phyloP scores from a whole-genome alignment of 805 yeast species.

The Pichia occidentalis region DNA sequence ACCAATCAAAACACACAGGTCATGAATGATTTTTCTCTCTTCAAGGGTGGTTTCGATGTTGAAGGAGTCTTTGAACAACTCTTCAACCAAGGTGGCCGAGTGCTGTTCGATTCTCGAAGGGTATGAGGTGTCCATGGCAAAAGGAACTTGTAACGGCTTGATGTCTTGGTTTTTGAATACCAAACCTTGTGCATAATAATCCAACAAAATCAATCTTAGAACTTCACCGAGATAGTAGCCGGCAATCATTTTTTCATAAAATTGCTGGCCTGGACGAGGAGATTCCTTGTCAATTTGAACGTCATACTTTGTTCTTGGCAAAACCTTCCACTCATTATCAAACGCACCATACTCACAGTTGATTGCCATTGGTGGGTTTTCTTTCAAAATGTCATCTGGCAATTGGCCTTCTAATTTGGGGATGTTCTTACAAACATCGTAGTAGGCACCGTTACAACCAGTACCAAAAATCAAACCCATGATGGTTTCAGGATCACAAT shows the following conservation, averaged over 20 bases:
- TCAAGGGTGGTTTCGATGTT: constrained; percentile 59
- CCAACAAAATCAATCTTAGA: constrained; percentile 71
- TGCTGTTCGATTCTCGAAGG: constrained; percentile 86
- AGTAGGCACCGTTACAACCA: constrained; percentile 96
- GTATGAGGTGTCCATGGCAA: constrained; percentile 82
- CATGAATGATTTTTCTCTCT: constrained; percentile 79
- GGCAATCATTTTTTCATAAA: constrained; percentile 95
- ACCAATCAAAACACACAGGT: constrained; percentile 81
- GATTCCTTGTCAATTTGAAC: constrained; percentile 71
- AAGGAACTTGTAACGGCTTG: constrained; percentile 52
- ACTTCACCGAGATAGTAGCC: constrained; percentile 96
- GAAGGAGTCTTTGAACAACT: constrained; percentile 53
- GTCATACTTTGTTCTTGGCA: constrained; percentile 91
- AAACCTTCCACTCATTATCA: constrained; percentile 76
- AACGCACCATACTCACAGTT: constrained; percentile 98
- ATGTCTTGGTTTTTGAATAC: constrained; percentile 69
- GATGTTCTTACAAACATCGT: constrained; percentile 63
- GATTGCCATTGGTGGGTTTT: constrained; percentile 79
- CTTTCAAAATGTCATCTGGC: constrained; percentile 49
- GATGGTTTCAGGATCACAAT: constrained; percentile 79
- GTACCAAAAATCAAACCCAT: constrained; percentile 98
- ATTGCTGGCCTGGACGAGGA: constrained; percentile 94
- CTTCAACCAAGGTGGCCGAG: constrained; percentile 68
- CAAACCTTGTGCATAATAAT: constrained; percentile 55
- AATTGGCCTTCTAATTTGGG: constrained; percentile 75